Conservation (phyloP, 495 filamentous ascomycete species). For the Chaetomium fimeti region DNA sequence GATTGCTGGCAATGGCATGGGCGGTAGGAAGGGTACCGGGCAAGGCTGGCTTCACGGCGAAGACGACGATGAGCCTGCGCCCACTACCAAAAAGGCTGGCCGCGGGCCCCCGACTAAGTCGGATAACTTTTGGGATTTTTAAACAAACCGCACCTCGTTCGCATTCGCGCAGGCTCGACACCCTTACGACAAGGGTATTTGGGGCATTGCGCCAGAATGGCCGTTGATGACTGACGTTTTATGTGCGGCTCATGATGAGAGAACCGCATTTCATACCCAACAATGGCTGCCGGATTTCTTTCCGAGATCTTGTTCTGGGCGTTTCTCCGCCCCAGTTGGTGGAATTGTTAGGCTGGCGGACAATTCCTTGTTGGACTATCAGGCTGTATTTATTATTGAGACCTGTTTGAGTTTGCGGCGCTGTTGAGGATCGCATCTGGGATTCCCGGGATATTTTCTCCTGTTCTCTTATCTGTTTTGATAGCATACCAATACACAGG, state of each 20-base stretch:
- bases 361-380: slow-evolving; percentile 8
- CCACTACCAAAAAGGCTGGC: slow-evolving; percentile 37
- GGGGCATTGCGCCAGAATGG: neutral
- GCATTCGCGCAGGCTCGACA: neutral
- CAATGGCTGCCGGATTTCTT: neutral
- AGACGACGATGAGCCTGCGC: slow-evolving; percentile 40
- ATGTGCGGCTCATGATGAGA: neutral
- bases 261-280: neutral
- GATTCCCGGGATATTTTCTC: neutral
- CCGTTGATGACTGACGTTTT: slow-evolving; percentile 17
- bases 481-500: slow-evolving; percentile 1
- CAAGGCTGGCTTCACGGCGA: slow-evolving; percentile 60
- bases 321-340: neutral
- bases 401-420: neutral
- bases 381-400: neutral
- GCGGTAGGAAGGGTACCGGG: slow-evolving; percentile 61
- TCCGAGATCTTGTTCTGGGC: neutral
- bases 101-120: slow-evolving; percentile 32
- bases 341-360: neutral
- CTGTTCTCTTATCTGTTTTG: neutral
- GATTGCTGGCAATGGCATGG: slow-evolving; percentile 72
- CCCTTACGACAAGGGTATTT: neutral
- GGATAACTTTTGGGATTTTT: slow-evolving; percentile 58
- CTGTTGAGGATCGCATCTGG: neutral
- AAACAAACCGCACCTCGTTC: slow-evolving; percentile 16